phyloP scores from a whole-genome alignment of 2,329 filamentous ascomycete species.

The Colletotrichum brevisporum region DNA sequence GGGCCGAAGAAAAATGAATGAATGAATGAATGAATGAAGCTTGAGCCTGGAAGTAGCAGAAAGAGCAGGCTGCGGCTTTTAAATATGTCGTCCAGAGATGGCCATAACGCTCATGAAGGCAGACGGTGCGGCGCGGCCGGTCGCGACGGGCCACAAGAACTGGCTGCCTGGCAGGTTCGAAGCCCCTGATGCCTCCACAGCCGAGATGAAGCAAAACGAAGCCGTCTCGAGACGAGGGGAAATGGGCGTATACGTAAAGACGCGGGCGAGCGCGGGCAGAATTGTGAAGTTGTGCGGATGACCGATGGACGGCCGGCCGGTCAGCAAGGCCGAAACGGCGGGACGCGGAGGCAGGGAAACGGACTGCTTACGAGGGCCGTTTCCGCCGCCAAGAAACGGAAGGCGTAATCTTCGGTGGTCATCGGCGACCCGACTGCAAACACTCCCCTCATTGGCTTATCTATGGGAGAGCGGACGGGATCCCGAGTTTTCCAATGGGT shows the following conservation, averaged over 20 bases:
- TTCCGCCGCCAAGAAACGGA: slow-evolving; percentile 6
- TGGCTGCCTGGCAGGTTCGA: not conserved
- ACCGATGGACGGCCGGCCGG: not conserved
- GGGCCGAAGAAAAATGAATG: not conserved
- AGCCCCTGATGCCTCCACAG: not conserved
- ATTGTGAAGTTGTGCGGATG: slow-evolving; percentile 4
- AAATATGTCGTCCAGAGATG: not conserved
- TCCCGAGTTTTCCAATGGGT: not conserved
- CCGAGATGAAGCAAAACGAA: not conserved
- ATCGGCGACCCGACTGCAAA: not conserved
- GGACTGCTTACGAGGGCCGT: slow-evolving; percentile 6
- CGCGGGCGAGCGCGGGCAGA: not conserved
- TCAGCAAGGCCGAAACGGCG: not conserved
- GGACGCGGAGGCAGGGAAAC: not conserved
- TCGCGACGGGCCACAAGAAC: not conserved
- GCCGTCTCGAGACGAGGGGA: not conserved
- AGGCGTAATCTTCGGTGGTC: not conserved
- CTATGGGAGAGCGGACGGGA: slow-evolving; percentile 5
- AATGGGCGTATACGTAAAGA: not conserved
- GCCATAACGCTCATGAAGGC: not conserved
- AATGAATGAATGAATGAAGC: not conserved
- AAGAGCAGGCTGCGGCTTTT: not conserved
- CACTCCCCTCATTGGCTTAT: slow-evolving; percentile 1
- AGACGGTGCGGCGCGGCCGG: not conserved
- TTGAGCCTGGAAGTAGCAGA: not conserved